Percentiles rank a stretch among this genome's conserved stretches.
Evolutionary conservation across 1,139 yeast genomes (phyloP).

Genomic region (Magnusiomyces suaveolens): DNA sequence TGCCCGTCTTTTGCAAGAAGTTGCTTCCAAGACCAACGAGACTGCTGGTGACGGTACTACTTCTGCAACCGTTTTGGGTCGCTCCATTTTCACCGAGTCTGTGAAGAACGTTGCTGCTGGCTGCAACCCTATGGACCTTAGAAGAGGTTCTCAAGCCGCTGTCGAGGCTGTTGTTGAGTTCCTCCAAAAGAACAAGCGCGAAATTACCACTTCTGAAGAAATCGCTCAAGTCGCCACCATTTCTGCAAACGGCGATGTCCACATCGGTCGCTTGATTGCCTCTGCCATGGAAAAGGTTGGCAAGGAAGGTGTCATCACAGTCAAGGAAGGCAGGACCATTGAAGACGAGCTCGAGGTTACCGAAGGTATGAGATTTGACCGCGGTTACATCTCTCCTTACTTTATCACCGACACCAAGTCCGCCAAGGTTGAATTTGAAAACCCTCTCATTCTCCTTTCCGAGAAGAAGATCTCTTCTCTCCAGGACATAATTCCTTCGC

Average conservation of each 20-base stretch:
- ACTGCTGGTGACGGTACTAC: constrained; percentile 99
- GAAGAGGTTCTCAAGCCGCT: constrained; percentile 98
- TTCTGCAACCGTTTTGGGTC: constrained; percentile 93
- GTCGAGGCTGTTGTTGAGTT: constrained; percentile 91
- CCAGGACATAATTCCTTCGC: constrained; percentile 87
- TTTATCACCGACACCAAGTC: constrained; percentile 94
- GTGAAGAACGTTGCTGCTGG: constrained; percentile 99
- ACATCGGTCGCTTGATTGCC: constrained; percentile 89
- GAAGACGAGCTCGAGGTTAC: constrained; percentile 96
- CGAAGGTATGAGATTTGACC: constrained; percentile 98
- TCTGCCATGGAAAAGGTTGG: constrained; percentile 99
- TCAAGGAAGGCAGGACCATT: constrained; percentile 93
- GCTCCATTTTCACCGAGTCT: constrained; percentile 93
- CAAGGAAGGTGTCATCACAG: constrained; percentile 98
- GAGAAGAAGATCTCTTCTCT: constrained; percentile 93
- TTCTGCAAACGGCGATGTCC: constrained; percentile 94
- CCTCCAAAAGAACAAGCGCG: constrained; percentile 86
- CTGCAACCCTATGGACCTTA: constrained; percentile 98
- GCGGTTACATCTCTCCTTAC: constrained; percentile 97
- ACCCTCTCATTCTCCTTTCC: constrained; percentile 78
- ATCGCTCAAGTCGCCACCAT: constrained; percentile 98
- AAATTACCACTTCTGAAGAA: constrained; percentile 92
- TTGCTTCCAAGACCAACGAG: constrained; percentile 96
- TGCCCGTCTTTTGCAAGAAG: constrained; percentile 93
- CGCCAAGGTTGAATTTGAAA: constrained; percentile 95